A percentile compares a stretch with the other conserved stretches of the same genome.
Evolutionary conservation across 352 stramenopile genomes (phyloP).

Genomic region (Globisporangium echinulatum): DNA sequence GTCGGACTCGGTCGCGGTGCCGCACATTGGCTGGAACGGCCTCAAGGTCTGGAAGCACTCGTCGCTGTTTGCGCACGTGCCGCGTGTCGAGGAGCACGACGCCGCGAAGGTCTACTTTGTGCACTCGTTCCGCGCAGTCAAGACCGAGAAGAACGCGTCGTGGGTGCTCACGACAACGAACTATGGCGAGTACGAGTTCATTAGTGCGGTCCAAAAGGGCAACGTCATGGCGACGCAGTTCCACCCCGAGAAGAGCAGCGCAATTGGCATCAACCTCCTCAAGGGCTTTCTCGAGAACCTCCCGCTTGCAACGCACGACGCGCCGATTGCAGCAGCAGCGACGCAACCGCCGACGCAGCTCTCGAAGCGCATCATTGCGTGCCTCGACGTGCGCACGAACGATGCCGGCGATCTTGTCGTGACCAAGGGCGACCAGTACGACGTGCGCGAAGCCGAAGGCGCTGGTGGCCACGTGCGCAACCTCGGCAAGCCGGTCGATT

Average conservation of each 20-base stretch:
- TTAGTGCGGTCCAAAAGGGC: slow-evolving; percentile 92
- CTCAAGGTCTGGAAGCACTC: slow-evolving; percentile 87
- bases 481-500: slow-evolving; percentile 95
- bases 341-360: slow-evolving; percentile 60
- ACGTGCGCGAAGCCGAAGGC: slow-evolving; percentile 88
- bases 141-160: slow-evolving; percentile 68
- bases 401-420: slow-evolving; percentile 96
- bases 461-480: slow-evolving; percentile 91
- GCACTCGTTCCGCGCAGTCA: slow-evolving; percentile 91
- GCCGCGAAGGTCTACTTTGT: slow-evolving; percentile 94
- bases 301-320: slow-evolving; percentile 40
- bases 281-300: slow-evolving; percentile 90
- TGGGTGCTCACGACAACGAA: slow-evolving; percentile 95
- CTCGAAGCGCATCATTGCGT: slow-evolving; percentile 95
- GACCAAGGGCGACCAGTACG: slow-evolving; percentile 99
- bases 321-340: slow-evolving; percentile 21
- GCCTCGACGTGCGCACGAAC: slow-evolving; percentile 95
- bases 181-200: slow-evolving; percentile 92
- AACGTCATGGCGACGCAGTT: slow-evolving; percentile 98
- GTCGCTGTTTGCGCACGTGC: slow-evolving; percentile 47
- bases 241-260: slow-evolving; percentile 97
- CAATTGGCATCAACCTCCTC: slow-evolving; percentile 88
- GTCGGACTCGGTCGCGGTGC: slow-evolving; percentile 76
- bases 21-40: slow-evolving; percentile 98
- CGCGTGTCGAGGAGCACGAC: slow-evolving; percentile 23